Percentiles rank a stretch among this genome's conserved stretches.
These are phyloP conservation scores for Phytophthora constricta DNA, from an alignment of 352 stramenopile genomes.

Conservation along the genomic window DNA sequence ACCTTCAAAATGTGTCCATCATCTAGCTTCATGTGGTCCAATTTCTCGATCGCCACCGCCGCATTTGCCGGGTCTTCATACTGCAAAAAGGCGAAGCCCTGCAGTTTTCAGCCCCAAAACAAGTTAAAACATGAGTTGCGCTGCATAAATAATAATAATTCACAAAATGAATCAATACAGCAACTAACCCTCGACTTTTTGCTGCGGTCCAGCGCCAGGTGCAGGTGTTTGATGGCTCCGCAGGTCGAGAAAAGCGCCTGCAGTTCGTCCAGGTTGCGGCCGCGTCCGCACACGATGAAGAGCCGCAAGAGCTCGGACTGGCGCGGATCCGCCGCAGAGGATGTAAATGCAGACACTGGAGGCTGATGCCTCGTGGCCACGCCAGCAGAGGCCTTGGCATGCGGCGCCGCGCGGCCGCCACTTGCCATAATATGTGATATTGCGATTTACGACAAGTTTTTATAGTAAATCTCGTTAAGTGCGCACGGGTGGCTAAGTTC, in stretches of 20 bases:
- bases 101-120: conserved; percentile 9
- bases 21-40: conserved; percentile 65
- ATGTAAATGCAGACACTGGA: not conserved
- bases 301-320: conserved; percentile 44
- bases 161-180: not conserved
- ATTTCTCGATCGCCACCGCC: conserved; percentile 57
- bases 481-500: too few species aligned
- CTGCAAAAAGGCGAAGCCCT: conserved; percentile 85
- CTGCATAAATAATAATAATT: not conserved
- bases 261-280: conserved; percentile 70
- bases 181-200: conserved; percentile 70
- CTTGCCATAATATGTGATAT: conserved; percentile 18
- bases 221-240: conserved; percentile 67
- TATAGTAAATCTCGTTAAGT: too few species aligned
- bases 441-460: conserved; percentile 2
- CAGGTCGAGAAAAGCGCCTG: conserved; percentile 63
- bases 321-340: conserved; percentile 1
- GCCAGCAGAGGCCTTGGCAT: not conserved
- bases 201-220: conserved; percentile 77
- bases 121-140: too few species aligned
- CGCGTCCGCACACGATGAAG: conserved; percentile 78
- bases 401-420: conserved; percentile 6
- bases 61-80: conserved; percentile 64
- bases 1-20: conserved; percentile 82
- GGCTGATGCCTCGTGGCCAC: not conserved